Percentiles rank a stretch among this genome's conserved stretches.
phyloP scores from a whole-genome alignment of 2,329 filamentous ascomycete genomes.

The Corynespora cassiicola region DNA sequence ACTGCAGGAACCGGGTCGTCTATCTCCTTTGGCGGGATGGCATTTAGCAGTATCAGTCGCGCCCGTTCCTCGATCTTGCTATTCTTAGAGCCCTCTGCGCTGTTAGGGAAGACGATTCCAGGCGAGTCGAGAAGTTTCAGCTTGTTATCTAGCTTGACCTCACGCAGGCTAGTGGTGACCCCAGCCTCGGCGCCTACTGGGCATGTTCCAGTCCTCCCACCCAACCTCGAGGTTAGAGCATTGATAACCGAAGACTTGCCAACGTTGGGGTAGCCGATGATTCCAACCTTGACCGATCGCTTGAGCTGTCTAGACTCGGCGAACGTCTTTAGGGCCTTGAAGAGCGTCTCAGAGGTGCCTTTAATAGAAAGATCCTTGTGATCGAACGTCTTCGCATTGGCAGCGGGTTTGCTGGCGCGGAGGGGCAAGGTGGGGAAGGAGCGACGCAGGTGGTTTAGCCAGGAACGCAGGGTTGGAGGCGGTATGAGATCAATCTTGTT shows the following conservation, averaged over 20 bases:
- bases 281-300: slow-evolving; percentile 86
- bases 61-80: slow-evolving; percentile 75
- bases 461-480: slow-evolving; percentile 78
- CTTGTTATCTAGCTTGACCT: slow-evolving; percentile 94
- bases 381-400: slow-evolving; percentile 90
- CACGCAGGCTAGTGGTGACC: slow-evolving; percentile 85
- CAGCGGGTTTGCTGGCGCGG: slow-evolving; percentile 79
- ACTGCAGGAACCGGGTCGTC: slow-evolving; percentile 91
- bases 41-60: slow-evolving; percentile 85
- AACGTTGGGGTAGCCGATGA: slow-evolving; percentile 95
- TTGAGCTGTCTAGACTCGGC: slow-evolving; percentile 84
- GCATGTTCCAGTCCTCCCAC: slow-evolving; percentile 73
- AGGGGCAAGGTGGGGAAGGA: slow-evolving; percentile 93
- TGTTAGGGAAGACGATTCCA: slow-evolving; percentile 88
- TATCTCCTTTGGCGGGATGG: slow-evolving; percentile 91
- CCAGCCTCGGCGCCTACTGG: slow-evolving; percentile 91
- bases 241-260: slow-evolving; percentile 98
- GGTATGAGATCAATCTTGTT: slow-evolving; percentile 97
- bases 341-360: slow-evolving; percentile 82
- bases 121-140: slow-evolving; percentile 92
- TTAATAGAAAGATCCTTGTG: slow-evolving; percentile 88
- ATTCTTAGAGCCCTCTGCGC: slow-evolving; percentile 52
- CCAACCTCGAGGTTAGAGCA: slow-evolving; percentile 79
- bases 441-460: slow-evolving; percentile 82
- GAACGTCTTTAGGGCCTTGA: slow-evolving; percentile 89